Evolutionary conservation across 257 asterid genomes (phyloP).

Genomic region (Paraleonurus japonicus): DNA sequence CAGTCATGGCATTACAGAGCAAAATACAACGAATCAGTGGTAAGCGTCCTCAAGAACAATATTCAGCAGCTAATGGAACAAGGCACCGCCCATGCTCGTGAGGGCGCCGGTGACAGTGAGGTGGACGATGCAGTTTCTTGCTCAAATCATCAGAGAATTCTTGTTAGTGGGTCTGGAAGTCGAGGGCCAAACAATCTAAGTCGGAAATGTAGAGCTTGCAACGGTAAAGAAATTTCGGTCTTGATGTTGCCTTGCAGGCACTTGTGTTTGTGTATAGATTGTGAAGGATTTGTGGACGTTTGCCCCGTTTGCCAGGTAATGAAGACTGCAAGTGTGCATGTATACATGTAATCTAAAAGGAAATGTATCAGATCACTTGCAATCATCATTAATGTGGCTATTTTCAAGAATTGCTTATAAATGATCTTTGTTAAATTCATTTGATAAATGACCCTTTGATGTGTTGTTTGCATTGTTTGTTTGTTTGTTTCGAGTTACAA

Average conservation of each 20-base stretch:
- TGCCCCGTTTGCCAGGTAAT: constrained; percentile 71
- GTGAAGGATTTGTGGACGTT: constrained; percentile 49
- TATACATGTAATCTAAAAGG: constrained; percentile 54
- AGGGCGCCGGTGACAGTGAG: constrained; percentile 75
- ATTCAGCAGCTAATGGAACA: constrained; percentile 63
- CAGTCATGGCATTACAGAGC: constrained; percentile 79
- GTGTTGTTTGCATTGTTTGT: not conserved
- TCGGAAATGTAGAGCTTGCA: constrained; percentile 51
- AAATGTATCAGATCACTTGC: constrained; percentile 37
- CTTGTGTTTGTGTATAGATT: constrained; percentile 60
- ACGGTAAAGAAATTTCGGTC: constrained; percentile 35
- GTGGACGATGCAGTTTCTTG: constrained; percentile 64
- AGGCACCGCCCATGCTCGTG: constrained; percentile 45
- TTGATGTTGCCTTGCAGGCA: constrained; percentile 70
- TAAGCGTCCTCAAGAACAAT: constrained; percentile 50
- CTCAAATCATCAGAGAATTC: constrained; percentile 36
- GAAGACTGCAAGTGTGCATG: constrained; percentile 73
- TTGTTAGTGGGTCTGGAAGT: constrained; percentile 26
- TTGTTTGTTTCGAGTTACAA: not conserved
- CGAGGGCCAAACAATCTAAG: constrained; percentile 5
- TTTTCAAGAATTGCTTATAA: constrained; percentile 25
- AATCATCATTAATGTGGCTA: constrained; percentile 31
- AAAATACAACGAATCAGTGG: constrained; percentile 64
- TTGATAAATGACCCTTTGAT: not conserved
- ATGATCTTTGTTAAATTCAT: not conserved